phyloP scores from a whole-genome alignment of 805 yeast species.

The Hanseniaspora taiwanica region DNA sequence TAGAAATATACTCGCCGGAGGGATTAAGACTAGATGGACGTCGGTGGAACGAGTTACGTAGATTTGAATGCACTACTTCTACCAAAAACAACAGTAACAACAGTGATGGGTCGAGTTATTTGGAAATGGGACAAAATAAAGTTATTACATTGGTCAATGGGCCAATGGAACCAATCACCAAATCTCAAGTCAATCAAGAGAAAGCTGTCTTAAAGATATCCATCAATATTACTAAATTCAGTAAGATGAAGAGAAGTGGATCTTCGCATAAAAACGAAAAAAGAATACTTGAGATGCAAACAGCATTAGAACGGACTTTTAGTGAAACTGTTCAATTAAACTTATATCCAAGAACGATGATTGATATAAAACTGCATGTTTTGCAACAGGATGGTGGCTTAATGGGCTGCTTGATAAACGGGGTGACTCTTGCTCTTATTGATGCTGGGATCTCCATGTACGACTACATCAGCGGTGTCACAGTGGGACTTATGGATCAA shows the following conservation, averaged over 20 bases:
- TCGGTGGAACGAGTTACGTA: constrained; percentile 84
- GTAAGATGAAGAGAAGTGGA: constrained; percentile 63
- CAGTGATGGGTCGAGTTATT: constrained; percentile 81
- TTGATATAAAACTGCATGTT: constrained; percentile 64
- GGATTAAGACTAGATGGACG: constrained; percentile 91
- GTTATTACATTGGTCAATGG: constrained; percentile 78
- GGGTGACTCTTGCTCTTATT: constrained; percentile 76
- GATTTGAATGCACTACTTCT: constrained; percentile 55
- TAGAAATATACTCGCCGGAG: constrained; percentile 88
- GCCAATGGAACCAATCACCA: constrained; percentile 65
- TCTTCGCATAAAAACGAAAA: constrained; percentile 50
- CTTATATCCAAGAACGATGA: constrained; percentile 71
- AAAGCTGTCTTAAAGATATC: constrained; percentile 49
- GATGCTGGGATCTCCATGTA: constrained; percentile 94
- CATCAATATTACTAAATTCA: constrained; percentile 67
- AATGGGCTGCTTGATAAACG: constrained; percentile 65
- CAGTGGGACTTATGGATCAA: constrained; percentile 68
- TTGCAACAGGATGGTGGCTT: constrained; percentile 86
- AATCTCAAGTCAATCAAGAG: constrained; percentile 37
- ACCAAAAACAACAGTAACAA: constrained; percentile 59
- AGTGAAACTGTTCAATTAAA: constrained; percentile 60
- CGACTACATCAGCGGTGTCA: constrained; percentile 73
- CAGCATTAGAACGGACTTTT: constrained; percentile 56
- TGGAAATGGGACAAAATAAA: constrained; percentile 87
- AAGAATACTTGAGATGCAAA: constrained; percentile 52